These are phyloP conservation scores for Anaeramoeba flamelloides DNA, from an alignment of 78 protist genomes.

Conservation along the genomic window DNA sequence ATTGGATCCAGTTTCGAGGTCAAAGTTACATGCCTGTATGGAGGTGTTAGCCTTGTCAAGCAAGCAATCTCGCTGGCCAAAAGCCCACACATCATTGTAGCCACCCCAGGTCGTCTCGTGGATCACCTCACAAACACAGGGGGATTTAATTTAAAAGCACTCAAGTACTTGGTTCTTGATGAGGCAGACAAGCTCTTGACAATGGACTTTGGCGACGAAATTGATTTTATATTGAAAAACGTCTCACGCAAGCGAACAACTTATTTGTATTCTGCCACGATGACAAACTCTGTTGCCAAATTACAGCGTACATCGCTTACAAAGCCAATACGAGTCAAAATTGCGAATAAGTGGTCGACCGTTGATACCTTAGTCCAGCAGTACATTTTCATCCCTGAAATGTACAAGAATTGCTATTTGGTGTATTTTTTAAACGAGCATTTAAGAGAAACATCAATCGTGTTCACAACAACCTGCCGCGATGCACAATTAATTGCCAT, in stretches of 20 bases:
- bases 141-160: conserved; percentile 54
- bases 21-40: too few species aligned
- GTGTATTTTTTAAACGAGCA: conserved; percentile 42
- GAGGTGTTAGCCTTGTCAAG: conserved; percentile 10
- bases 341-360: conserved; percentile 46
- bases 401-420: conserved; percentile 61
- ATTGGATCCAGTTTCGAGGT: too few species aligned
- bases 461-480: conserved; percentile 45
- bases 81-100: conserved; percentile 85
- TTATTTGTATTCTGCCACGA: conserved; percentile 85
- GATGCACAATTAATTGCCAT: not conserved
- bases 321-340: conserved; percentile 61
- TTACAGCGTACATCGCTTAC: conserved; percentile 71
- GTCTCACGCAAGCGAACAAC: conserved; percentile 34
- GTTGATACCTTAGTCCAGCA: conserved; percentile 53
- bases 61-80: conserved; percentile 61
- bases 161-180: conserved; percentile 71
- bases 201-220: conserved; percentile 79
- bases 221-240: conserved; percentile 34
- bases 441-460: conserved; percentile 49
- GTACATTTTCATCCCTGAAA: conserved; percentile 70
- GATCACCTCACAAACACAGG: conserved; percentile 55
- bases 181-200: conserved; percentile 87
- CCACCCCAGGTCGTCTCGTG: conserved; percentile 86
- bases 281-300: conserved; percentile 79